A percentile compares a stretch with the other conserved stretches of the same genome.
These are phyloP conservation scores for Yamadazyma membranifaciens DNA, from an alignment of 1,139 yeast genomes.

Conservation along the genomic window DNA sequence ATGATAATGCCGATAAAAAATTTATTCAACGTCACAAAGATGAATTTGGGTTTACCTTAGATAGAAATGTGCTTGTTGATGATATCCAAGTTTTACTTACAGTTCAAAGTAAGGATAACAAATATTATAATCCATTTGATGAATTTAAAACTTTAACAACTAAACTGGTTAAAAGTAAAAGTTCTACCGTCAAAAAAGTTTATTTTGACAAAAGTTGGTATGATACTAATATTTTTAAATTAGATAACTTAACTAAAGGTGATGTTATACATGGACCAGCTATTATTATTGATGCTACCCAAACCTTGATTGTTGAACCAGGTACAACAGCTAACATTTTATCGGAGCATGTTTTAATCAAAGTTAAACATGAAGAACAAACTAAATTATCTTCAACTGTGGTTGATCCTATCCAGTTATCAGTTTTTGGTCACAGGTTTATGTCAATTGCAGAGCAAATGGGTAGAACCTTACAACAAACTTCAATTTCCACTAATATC, in stretches of 20 bases:
- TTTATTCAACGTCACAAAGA: conserved; percentile 33
- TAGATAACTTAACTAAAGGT: conserved; percentile 55
- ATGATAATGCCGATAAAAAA: conserved; percentile 22
- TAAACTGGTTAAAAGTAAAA: conserved; percentile 1
- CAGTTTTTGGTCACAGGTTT: conserved; percentile 80
- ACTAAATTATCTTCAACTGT: conserved; percentile 25
- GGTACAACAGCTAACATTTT: conserved; percentile 59
- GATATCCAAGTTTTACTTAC: conserved; percentile 63
- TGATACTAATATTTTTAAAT: conserved; percentile 49
- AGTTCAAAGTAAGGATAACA: conserved; percentile 33
- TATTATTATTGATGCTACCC: conserved; percentile 80
- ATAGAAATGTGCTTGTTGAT: conserved; percentile 63
- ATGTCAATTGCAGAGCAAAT: conserved; percentile 90
- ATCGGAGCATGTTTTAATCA: conserved; percentile 46
- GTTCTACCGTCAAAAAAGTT: conserved; percentile 17
- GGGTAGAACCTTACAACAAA: conserved; percentile 79
- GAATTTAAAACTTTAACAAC: conserved; percentile 20
- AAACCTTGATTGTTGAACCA: conserved; percentile 80
- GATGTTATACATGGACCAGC: conserved; percentile 70
- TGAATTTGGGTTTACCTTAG: conserved; percentile 44
- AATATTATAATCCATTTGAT: conserved; percentile 31
- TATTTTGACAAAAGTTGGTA: conserved; percentile 41
- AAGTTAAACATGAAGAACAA: conserved; percentile 26
- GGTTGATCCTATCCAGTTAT: conserved; percentile 68
- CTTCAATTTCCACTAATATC: conserved; percentile 82